Conservation (phyloP, 2,329 filamentous ascomycete species). For the Intubia oerlemansii region DNA sequence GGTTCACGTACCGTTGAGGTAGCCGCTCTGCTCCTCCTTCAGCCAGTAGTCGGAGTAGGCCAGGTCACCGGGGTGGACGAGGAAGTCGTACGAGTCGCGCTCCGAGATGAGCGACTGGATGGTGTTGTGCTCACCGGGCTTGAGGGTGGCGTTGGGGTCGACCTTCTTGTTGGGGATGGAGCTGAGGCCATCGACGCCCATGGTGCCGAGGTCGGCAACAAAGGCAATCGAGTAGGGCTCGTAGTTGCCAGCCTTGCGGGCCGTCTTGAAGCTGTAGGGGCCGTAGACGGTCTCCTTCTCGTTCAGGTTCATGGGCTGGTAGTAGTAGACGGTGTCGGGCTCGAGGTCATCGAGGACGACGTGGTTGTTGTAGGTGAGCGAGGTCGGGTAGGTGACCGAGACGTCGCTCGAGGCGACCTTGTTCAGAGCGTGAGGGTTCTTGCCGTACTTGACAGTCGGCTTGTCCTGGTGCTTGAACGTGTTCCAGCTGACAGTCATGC, state of each 20-base stretch:
- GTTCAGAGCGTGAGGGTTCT: slow-evolving; percentile 7
- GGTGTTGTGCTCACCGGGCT: slow-evolving; percentile 6
- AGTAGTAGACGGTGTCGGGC: slow-evolving; percentile 25
- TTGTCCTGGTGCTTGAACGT: slow-evolving; percentile 11
- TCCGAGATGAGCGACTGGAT: slow-evolving; percentile 3
- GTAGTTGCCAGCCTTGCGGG: slow-evolving; percentile 17
- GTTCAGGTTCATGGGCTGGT: slow-evolving; percentile 23
- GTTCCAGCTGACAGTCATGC: slow-evolving; percentile 14
- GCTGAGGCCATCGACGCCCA: slow-evolving; percentile 6
- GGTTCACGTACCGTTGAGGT: background rate
- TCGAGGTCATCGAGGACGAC: slow-evolving; percentile 20
- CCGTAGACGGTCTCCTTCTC: slow-evolving; percentile 23
- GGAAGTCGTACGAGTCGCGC: slow-evolving; percentile 5
- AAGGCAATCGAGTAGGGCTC: slow-evolving; percentile 23
- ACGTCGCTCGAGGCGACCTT: slow-evolving; percentile 10
- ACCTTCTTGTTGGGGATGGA: slow-evolving; percentile 2
- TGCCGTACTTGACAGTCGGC: slow-evolving; percentile 13
- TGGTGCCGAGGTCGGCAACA: slow-evolving; percentile 21
- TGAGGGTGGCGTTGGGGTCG: slow-evolving; percentile 2
- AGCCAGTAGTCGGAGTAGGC: slow-evolving; percentile 24
- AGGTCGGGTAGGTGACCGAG: slow-evolving; percentile 13
- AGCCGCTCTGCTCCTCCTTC: slow-evolving; percentile 19
- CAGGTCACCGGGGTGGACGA: slow-evolving; percentile 29
- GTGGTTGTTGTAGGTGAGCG: slow-evolving; percentile 18
- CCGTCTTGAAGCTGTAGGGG: slow-evolving; percentile 13